Conservation (phyloP, 2,329 filamentous ascomycete genomes). For the Peltaster fructicola region DNA sequence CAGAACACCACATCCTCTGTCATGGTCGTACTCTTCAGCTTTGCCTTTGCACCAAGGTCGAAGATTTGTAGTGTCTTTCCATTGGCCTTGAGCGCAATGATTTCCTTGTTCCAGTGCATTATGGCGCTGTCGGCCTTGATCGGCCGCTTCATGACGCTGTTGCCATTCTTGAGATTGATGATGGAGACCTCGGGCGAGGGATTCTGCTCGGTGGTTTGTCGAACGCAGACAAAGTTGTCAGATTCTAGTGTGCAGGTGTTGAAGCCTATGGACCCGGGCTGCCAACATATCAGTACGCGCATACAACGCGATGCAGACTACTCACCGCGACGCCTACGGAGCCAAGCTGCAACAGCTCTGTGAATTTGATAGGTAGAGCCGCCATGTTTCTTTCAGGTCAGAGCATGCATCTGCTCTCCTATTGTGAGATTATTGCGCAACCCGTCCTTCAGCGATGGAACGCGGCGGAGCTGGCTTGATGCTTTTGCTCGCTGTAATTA, state of each 20-base stretch:
- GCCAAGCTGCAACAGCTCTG: slow-evolving; percentile 60
- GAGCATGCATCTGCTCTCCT: neutral
- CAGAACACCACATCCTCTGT: slow-evolving; percentile 96
- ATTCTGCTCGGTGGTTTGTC: slow-evolving; percentile 76
- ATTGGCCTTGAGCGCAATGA: slow-evolving; percentile 93
- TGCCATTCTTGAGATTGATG: slow-evolving; percentile 91
- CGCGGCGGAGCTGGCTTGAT: neutral
- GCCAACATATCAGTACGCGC: slow-evolving; percentile 7
- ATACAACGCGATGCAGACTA: slow-evolving; percentile 5
- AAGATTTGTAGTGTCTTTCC: slow-evolving; percentile 93
- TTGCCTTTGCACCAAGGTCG: slow-evolving; percentile 79
- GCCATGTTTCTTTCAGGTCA: slow-evolving; percentile 32
- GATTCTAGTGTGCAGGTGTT: slow-evolving; percentile 94
- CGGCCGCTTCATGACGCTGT: slow-evolving; percentile 82
- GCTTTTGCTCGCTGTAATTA: neutral
- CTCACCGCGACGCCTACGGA: slow-evolving; percentile 31
- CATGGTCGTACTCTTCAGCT: slow-evolving; percentile 93
- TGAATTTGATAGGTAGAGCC: slow-evolving; percentile 79
- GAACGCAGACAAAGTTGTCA: slow-evolving; percentile 87
- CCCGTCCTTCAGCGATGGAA: neutral
- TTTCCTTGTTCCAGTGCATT: slow-evolving; percentile 94
- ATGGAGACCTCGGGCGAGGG: slow-evolving; percentile 90
- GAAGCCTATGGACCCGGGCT: slow-evolving; percentile 63
- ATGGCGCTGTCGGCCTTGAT: slow-evolving; percentile 99
- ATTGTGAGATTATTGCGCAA: neutral